Conservation (phyloP, 441 rosid species). For the Populus tomentosa region DNA sequence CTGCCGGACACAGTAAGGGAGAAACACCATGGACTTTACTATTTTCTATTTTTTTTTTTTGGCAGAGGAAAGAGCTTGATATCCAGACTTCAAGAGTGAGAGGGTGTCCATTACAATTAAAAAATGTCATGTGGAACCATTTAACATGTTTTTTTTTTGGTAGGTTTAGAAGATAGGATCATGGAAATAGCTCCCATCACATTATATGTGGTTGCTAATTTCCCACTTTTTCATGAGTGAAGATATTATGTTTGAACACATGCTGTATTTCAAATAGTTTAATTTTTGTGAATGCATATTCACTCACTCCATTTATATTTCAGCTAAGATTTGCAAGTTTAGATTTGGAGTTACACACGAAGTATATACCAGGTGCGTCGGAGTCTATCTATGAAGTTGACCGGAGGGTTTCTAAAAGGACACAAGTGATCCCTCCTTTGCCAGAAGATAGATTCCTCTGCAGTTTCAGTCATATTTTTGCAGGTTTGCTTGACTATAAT, state of each 20-base stretch:
- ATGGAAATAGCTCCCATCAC: not conserved
- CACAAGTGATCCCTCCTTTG: slow-evolving; percentile 74
- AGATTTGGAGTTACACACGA: slow-evolving; percentile 84
- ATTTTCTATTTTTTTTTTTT: too few species aligned
- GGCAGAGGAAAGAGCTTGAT: not conserved
- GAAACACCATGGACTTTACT: not conserved
- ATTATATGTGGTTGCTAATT: not conserved
- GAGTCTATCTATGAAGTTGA: slow-evolving; percentile 82
- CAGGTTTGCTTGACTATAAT: slow-evolving; percentile 39
- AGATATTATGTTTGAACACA: not conserved
- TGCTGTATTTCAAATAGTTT: not conserved
- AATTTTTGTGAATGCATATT: not conserved
- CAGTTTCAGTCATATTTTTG: slow-evolving; percentile 82
- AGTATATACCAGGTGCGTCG: slow-evolving; percentile 61
- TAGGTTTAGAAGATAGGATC: not conserved
- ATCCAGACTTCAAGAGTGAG: not conserved
- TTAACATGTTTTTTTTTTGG: not conserved
- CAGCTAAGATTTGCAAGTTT: slow-evolving; percentile 72
- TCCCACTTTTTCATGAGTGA: not conserved
- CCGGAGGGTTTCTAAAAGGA: slow-evolving; percentile 56
- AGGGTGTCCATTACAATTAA: not conserved
- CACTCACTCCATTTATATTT: slow-evolving; percentile 10
- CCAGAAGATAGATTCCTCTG: slow-evolving; percentile 90
- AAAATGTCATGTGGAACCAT: not conserved
- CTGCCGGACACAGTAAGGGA: not conserved